Percentiles rank a stretch among this genome's conserved stretches.
phyloP scores from a whole-genome alignment of 352 stramenopile genomes.

The Phytopythium mirpurense region DNA sequence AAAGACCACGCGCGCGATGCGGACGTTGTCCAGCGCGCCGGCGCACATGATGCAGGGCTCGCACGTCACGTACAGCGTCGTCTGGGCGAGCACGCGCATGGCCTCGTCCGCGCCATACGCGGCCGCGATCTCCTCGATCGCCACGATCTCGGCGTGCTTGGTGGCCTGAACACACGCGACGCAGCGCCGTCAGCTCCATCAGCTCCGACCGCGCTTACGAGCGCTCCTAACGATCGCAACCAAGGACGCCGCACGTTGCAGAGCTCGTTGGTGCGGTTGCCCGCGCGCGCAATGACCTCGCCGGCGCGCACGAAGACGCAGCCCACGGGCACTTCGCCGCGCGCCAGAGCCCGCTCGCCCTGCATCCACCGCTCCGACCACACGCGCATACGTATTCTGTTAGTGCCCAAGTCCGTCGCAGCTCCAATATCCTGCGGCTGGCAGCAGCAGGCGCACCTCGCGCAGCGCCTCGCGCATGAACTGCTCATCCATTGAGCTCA shows the following conservation, averaged over 20 bases:
- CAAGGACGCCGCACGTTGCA: conserved; percentile 50
- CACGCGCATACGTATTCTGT: not conserved
- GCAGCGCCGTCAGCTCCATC: not conserved
- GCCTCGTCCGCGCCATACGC: conserved; percentile 29
- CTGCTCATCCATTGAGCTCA: conserved; percentile 24
- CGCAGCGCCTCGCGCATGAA: conserved; percentile 74
- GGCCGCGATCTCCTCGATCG: conserved; percentile 76
- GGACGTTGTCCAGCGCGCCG: conserved; percentile 72
- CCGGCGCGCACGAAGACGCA: conserved; percentile 86
- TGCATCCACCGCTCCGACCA: conserved; percentile 14
- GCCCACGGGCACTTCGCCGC: conserved; percentile 88
- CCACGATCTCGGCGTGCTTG: conserved; percentile 89
- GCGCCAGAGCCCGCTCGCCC: conserved; percentile 69
- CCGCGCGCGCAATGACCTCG: conserved; percentile 71
- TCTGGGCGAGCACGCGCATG: conserved; percentile 41
- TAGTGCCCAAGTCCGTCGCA: no score
- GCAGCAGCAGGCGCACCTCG: conserved; percentile 31
- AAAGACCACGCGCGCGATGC: conserved; percentile 80
- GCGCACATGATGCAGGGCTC: conserved; percentile 96
- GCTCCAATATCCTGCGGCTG: no score
- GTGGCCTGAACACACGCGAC: conserved; percentile 46
- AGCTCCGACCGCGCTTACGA: not conserved
- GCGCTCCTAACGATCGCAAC: not conserved
- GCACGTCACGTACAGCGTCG: conserved; percentile 86
- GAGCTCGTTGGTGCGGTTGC: conserved; percentile 87